Evolutionary conservation across 345 rosid genomes (phyloP), one percentile per base, ranked within the genome.

Genomic region (Eucalyptus urophylla): DNA sequence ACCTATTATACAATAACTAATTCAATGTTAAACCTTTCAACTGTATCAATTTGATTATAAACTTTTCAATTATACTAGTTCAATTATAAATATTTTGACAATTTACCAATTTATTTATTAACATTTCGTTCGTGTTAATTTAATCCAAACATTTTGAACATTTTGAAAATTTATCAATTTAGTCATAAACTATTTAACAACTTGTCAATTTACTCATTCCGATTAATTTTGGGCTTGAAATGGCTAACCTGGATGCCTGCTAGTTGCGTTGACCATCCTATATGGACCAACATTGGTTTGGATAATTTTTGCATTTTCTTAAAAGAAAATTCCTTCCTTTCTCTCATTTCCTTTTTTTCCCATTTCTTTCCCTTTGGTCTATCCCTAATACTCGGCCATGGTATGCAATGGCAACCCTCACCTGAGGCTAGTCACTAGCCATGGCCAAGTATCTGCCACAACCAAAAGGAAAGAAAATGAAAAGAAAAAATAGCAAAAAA

Each of bases 181-280:
- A 29, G 8, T 62, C 3, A 2, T 29, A 14, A 14, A 29, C 37
- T 1, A 56, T 22, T 24, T 56, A 10, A 24, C 62, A 24, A 56
- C 13, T 56, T 56, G 1, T 56, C 29, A 4, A 56, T 56, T 56
- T 56, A 56, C 62, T 22, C 29, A 22, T 56, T 56, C 6, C 13
- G 12, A 22, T 24, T 1, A 56, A 56, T 56, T 56, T 56, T 56
- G 62, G 62, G 27, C 0, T 56, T 1, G 6, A 56, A 56, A 24
- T 24, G 29, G 13, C 6, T 56, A 1, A 21, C 62, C 0, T 56
- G 1, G 12, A 56, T 0, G 8, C 13, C 0, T 56, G 6, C 27
- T 0, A 24, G 29, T 56, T 3, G 0, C 11, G 0, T 5, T 24
- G 27, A 56, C 62, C 29, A 24, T 24, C 62, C 62, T 56, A 56